Evolutionary conservation across 768 basidiomycete genomes (phyloP).

Genomic region (Tulasnella sp.): DNA sequence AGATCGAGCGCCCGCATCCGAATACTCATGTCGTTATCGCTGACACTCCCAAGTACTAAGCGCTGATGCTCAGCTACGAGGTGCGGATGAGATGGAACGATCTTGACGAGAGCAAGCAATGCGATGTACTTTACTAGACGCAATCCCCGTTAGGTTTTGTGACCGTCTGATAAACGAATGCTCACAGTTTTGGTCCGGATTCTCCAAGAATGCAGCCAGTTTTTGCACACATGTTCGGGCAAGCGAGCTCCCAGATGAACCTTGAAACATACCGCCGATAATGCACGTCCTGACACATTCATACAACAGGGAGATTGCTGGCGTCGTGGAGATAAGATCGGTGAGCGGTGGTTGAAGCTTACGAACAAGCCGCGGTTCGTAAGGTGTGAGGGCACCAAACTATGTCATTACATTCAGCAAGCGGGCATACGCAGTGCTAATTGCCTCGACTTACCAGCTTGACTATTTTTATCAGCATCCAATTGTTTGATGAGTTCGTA

Average conservation of each 20-base stretch:
- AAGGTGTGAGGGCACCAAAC: conserved; percentile 92
- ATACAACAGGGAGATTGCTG: conserved; percentile 93
- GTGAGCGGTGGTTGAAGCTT: conserved; percentile 95
- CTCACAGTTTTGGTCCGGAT: conserved; percentile 94
- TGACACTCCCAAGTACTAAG: conserved; percentile 84
- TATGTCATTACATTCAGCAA: conserved; percentile 43
- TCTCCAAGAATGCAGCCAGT: conserved; percentile 86
- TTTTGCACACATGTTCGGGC: conserved; percentile 92
- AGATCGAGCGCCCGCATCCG: conserved; percentile 95
- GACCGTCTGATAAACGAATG: not conserved
- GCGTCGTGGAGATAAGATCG: conserved; percentile 91
- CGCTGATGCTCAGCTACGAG: conserved; percentile 91
- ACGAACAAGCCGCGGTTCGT: conserved; percentile 90
- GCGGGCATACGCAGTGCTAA: conserved; percentile 31
- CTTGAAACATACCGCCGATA: conserved; percentile 92
- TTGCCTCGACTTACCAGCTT: conserved; percentile 70
- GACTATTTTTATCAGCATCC: conserved; percentile 99
- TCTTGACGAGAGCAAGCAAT: conserved; percentile 91
- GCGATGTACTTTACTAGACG: conserved; percentile 95
- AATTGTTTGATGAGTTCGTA: conserved; percentile 94
- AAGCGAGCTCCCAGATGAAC: conserved; percentile 71
- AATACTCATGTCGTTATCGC: conserved; percentile 93
- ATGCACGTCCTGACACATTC: conserved; percentile 99
- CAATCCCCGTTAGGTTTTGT: not conserved
- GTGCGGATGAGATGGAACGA: conserved; percentile 88